Evolutionary conservation across 129 eudicot species (phyloP).

Genomic region (Chrysanthemum seticuspe): DNA sequence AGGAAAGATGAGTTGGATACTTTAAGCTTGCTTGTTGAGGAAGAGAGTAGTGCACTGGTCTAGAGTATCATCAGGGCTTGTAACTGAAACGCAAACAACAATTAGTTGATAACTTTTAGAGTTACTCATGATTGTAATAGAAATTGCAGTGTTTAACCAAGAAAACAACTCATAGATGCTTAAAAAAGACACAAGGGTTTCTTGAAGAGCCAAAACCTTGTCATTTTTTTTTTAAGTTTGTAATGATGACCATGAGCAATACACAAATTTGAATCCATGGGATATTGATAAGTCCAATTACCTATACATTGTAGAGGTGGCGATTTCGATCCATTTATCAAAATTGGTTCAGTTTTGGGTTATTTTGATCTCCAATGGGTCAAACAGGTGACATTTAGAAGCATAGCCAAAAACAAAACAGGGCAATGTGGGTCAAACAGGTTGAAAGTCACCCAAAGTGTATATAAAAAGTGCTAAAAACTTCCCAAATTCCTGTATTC

Average conservation of each 20-base stretch:
- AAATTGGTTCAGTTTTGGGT: background rate
- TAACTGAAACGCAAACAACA: conserved; percentile 52
- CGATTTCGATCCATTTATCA: background rate
- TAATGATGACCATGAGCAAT: conserved; percentile 12
- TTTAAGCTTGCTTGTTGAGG: conserved; percentile 45
- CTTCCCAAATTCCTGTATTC: background rate
- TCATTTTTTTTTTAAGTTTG: background rate
- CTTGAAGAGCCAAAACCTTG: background rate
- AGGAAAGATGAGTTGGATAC: background rate
- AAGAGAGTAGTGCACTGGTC: conserved; percentile 69
- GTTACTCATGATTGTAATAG: background rate
- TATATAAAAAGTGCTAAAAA: background rate
- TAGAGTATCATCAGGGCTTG: conserved; percentile 85
- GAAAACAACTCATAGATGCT: background rate
- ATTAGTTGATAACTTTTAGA: background rate
- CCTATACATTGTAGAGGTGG: background rate
- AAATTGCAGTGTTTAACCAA: background rate
- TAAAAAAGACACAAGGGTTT: background rate
- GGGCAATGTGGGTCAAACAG: background rate
- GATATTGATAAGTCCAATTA: background rate
- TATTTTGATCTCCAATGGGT: background rate
- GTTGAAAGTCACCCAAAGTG: background rate
- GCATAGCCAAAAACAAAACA: background rate
- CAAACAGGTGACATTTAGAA: background rate
- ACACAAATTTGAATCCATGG: background rate